phyloP scores from a whole-genome alignment of 108 stramenopile genomes.

The Fragilaria crotonensis region DNA sequence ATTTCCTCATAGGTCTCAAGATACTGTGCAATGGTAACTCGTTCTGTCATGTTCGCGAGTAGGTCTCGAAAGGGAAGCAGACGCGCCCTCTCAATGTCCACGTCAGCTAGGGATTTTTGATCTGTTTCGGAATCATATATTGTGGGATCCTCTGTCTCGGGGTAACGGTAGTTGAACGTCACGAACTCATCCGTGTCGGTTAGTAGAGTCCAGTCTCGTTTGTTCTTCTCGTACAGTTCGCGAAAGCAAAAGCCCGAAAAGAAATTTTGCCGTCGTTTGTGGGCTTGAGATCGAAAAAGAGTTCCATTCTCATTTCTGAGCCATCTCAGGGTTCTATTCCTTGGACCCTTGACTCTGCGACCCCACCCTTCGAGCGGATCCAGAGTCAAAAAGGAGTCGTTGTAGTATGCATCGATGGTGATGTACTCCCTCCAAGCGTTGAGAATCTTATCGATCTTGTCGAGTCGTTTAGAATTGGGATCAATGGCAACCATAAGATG shows the following conservation, averaged over 20 bases:
- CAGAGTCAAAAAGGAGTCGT: slow-evolving; percentile 3
- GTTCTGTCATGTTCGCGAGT: not conserved
- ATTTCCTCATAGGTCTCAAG: not conserved
- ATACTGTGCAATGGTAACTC: not conserved
- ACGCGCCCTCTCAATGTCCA: not conserved
- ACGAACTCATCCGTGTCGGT: slow-evolving; percentile 61
- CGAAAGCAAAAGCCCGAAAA: slow-evolving; percentile 43
- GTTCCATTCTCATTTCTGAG: not conserved
- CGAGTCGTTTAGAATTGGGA: slow-evolving; percentile 25
- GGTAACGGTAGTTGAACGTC: slow-evolving; percentile 1
- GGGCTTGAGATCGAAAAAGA: slow-evolving; percentile 1
- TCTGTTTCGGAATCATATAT: not conserved
- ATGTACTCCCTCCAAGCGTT: slow-evolving; percentile 24
- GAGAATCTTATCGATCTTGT: slow-evolving; percentile 5
- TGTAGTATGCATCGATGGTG: slow-evolving; percentile 6
- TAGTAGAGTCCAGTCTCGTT: slow-evolving; percentile 38
- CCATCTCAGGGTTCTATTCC: not conserved
- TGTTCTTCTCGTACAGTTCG: slow-evolving; percentile 14
- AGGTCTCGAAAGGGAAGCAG: not conserved
- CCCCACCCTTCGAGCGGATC: slow-evolving; percentile 4
- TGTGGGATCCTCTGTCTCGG: not conserved
- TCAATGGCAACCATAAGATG: slow-evolving; percentile 47
- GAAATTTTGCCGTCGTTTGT: slow-evolving; percentile 36
- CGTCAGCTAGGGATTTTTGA: not conserved
- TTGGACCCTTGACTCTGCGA: not conserved